Conservation (phyloP, 305 asterid genomes). For the Fraxinus paxiana region DNA sequence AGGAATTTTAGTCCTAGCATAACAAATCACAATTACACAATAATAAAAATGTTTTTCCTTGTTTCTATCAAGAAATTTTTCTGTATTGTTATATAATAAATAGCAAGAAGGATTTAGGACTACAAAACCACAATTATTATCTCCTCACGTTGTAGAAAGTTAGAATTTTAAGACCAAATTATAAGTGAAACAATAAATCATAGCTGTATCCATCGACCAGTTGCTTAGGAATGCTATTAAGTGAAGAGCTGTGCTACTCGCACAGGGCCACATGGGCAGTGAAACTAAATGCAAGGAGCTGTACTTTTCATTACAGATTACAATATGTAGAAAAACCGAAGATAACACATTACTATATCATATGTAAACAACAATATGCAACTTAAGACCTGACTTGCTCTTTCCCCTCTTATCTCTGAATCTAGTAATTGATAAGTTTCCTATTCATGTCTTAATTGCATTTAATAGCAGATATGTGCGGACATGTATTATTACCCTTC, state of each 20-base stretch:
- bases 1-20: not conserved
- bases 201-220: not conserved
- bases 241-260: not conserved
- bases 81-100: not conserved
- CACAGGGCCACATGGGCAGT: no score
- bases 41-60: not conserved
- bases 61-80: not conserved
- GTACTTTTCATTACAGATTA: not conserved
- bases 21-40: not conserved
- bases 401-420: not conserved
- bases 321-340: not conserved
- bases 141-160: not conserved
- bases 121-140: not conserved
- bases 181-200: not conserved
- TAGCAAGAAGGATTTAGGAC: not conserved
- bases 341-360: not conserved
- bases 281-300: not conserved
- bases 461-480: not conserved
- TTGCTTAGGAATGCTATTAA: not conserved
- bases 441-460: not conserved
- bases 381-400: not conserved
- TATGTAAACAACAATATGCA: not conserved
- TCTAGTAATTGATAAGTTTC: not conserved
- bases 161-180: not conserved
- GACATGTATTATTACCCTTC: slow-evolving; percentile 46